Base-by-base conservation (phyloP, 208 protist species). In the Acanthamoeba lenticulata region DNA sequence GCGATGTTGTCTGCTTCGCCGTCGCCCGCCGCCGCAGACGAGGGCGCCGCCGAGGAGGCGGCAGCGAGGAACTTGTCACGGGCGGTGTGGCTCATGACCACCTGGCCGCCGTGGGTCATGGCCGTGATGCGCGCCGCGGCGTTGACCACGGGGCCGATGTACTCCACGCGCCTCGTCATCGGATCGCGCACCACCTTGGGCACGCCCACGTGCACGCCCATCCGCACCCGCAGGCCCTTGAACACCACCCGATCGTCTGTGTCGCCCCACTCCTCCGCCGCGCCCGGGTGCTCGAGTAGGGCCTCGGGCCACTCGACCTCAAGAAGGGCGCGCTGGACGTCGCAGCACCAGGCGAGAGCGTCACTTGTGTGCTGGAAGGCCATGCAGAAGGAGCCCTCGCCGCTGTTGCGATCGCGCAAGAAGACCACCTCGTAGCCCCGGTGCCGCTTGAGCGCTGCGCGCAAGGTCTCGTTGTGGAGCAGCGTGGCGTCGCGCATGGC, bases 331-430 rank as follows among this genome's bases (percentile, higher is more conserved):
- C 38, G 7, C 36, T 91, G 85, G 15, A 91, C 85, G 29, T 38
- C 85, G 27, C 6, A 4, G 55, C 85, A 91, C 44, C 44, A 91
- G n/a, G 24, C 27, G 11, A 69, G 24, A 13, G 85, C 85, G 24
- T 60, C 85, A 13, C 15, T 24, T 3, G 42, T 21, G 13, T 91
- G n/a, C 36, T 91, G 85, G 57, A 91, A 91, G 36, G 85, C 85
- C 85, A 91, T 45, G 36, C 44, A 72, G 36, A 91, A 91, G 19
- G 85, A 89, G 40, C 79, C 79, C 47, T 89, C 79, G 29, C 79
- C 79, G 45, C 79, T 79, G 69, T 79, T 79, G 38, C 69, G 34
- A 21, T 79, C 69, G 34, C 40, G 34, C 5, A 79, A 38, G 24
- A 79, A 79, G 17, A 79, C 69, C 27, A 79, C 69, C 40, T 79